Conservation (phyloP, 805 yeast genomes). For the Nakazawaea ishiwadae region DNA sequence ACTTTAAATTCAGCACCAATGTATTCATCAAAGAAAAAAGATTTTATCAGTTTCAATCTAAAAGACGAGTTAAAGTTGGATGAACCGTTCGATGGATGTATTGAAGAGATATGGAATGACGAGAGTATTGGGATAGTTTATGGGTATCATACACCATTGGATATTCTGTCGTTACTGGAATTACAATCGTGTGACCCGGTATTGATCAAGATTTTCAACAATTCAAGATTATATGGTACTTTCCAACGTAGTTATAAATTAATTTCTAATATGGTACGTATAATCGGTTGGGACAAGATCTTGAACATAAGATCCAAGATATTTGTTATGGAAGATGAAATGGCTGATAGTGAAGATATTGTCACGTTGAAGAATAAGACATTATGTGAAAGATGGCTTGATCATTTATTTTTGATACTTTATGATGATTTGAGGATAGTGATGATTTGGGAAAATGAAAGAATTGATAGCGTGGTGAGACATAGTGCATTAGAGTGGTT, state of each 20-base stretch:
- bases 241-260: slow-evolving; percentile 61
- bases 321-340: slow-evolving; percentile 80
- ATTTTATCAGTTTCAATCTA: slow-evolving; percentile 36
- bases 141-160: slow-evolving; percentile 28
- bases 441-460: slow-evolving; percentile 21
- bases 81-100: slow-evolving; percentile 48
- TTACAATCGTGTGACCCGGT: slow-evolving; percentile 41
- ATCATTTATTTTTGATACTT: slow-evolving; percentile 62
- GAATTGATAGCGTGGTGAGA: slow-evolving; percentile 25
- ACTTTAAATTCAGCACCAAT: slow-evolving; percentile 76
- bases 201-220: slow-evolving; percentile 44
- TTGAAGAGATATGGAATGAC: slow-evolving; percentile 44
- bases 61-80: slow-evolving; percentile 44
- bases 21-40: slow-evolving; percentile 43
- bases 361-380: slow-evolving; percentile 43
- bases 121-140: slow-evolving; percentile 24
- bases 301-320: slow-evolving; percentile 61
- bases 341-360: too few relatives aligned
- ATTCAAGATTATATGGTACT: slow-evolving; percentile 46
- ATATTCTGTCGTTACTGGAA: slow-evolving; percentile 27
- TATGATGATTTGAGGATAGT: slow-evolving; percentile 52
- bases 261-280: slow-evolving; percentile 60
- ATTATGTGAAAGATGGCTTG: slow-evolving; percentile 76
- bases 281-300: slow-evolving; percentile 80
- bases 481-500: slow-evolving; percentile 76